Base-by-base conservation (phyloP, 441 rosid species). In the Breynia disticha region DNA sequence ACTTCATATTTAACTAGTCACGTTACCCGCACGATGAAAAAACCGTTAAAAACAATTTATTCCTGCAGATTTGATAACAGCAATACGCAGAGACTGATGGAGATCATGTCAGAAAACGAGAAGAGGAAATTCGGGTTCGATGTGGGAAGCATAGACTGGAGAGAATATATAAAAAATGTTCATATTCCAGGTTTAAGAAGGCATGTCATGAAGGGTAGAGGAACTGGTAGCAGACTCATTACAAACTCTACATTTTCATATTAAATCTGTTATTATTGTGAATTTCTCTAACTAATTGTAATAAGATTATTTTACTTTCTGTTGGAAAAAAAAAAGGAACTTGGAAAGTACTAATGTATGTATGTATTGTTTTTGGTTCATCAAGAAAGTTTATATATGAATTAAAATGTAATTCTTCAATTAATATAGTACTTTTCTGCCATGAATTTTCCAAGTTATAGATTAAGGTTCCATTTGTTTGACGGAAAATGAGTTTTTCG, bases 111-210 rank as follows among this genome's bases (percentile, higher is more conserved):
- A 1, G 94, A 82, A 54, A 82, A 72, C 61, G 97, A 91, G 79
- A 76, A 72, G 70, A 72, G 64, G 55, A 68, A 54, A 24, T 88
- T 88, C 52, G 91, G 87, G 21, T 83, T 85, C 53, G 85, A 88
- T 60, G 87, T 85, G 46, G 78, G 74, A 41, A 69, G 82, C 61
- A 81, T 82, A 65, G 82, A 81, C 54, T 85, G 96, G 96, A 79
- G 78, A 51, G 81, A 88, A 21, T 88, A 85, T 60, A 82, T 88
- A n/a, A 81, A 68, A 53, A 85, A 85, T 48, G 80, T 88, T 55
- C 95, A 88, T 59, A 78, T 88, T 51, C 91, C 96, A 19, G 95
- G 96, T 38, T 62, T 83, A 52, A 78, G 90, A 77, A 80, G 77
- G 59, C 95, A 83, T 71, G 89, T 88, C 53, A 76, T 81, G 80